Conservation (phyloP, 2,329 filamentous ascomycete species). For the Herpomyces periplanetae region DNA sequence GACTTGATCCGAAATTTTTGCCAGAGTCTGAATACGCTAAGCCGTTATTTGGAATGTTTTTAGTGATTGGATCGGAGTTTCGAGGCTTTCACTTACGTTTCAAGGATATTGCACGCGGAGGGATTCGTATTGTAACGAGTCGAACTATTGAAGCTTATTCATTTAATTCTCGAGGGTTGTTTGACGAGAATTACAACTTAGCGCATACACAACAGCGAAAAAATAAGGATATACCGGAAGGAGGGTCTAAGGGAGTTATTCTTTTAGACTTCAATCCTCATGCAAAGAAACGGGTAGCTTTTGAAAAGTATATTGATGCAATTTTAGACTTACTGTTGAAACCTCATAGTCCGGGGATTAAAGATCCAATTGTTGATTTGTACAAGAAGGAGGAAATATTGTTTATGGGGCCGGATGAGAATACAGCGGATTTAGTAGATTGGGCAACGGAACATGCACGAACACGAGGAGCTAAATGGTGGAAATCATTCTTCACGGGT, state of each 20-base stretch:
- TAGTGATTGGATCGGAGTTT: constrained; percentile 85
- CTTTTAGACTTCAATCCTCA: constrained; percentile 74
- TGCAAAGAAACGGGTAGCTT: constrained; percentile 59
- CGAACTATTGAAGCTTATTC: constrained; percentile 76
- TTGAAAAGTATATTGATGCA: constrained; percentile 98
- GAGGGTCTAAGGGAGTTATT: constrained; percentile 88
- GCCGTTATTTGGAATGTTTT: constrained; percentile 85
- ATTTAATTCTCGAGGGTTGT: constrained; percentile 81
- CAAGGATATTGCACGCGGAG: constrained; percentile 77
- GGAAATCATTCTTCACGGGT: constrained; percentile 99
- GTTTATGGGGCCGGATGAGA: constrained; percentile 96
- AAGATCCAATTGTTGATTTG: constrained; percentile 85
- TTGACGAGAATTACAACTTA: constrained; percentile 94
- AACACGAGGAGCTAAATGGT: constrained; percentile 60
- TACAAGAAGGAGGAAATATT: constrained; percentile 84
- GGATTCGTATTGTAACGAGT: constrained; percentile 94
- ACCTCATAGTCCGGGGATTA: constrained; percentile 71
- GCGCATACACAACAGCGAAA: constrained; percentile 96
- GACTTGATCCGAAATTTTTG: constrained; percentile 53
- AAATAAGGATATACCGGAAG: constrained; percentile 98
- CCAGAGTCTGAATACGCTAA: constrained; percentile 72
- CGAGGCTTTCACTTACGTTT: constrained; percentile 90
- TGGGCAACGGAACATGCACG: constrained; percentile 95
- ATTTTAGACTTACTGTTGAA: constrained; percentile 77
- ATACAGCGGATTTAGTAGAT: constrained; percentile 79